Base-by-base conservation (phyloP, 768 basidiomycete genomes). In the Boletus vinaceobasis region DNA sequence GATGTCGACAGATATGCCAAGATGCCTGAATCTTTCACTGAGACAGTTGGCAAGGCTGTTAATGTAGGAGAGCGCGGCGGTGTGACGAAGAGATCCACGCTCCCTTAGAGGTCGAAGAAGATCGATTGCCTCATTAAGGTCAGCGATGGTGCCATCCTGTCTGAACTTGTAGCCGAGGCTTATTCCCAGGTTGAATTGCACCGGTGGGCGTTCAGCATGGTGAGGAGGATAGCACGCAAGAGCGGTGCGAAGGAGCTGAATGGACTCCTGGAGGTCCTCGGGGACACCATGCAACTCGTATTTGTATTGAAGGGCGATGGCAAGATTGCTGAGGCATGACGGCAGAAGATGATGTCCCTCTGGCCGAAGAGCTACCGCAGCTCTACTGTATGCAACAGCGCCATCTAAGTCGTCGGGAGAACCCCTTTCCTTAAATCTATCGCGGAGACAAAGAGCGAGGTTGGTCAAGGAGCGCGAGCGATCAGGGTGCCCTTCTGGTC, bases 401-500 rank as follows among this genome's bases (percentile, higher is more conserved):
- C 4, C 27, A 27, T 27, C 43, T 10, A 43, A 27, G 26, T 27
- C 26, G 27, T 27, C 43, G 2, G 26, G 43, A 27, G 43, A 27
- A 27, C 43, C 43, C 26, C 15, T 43, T 43, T 26, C 43, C 9
- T 27, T 43, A 4, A 27, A 27, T 6, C 14, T 27, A 26, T 42
- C 32, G 10, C 39, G 47, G n/a, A 49, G 47, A 43, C 46, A 49
- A 42, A 54, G 46, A 8, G 38, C 31, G 29, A 48, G 55, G 36
- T 53, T 45, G 15, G 47, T 53, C 29, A 46, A 37, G 26, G 59
- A 58, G 5, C 15, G 38, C 7, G 52, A 39, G 4, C 36, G 53
- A 36, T 49, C 17, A 21, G 33, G 32, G 8, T 55, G 43, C 3
- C 48, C 53, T 4, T 31, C 19, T 19, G 40, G 32, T 26, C 52